A percentile compares a stretch with the other conserved stretches of the same genome.
Evolutionary conservation across 306 rosid species (phyloP).

Genomic region (Cotoneaster glaucophyllus): DNA sequence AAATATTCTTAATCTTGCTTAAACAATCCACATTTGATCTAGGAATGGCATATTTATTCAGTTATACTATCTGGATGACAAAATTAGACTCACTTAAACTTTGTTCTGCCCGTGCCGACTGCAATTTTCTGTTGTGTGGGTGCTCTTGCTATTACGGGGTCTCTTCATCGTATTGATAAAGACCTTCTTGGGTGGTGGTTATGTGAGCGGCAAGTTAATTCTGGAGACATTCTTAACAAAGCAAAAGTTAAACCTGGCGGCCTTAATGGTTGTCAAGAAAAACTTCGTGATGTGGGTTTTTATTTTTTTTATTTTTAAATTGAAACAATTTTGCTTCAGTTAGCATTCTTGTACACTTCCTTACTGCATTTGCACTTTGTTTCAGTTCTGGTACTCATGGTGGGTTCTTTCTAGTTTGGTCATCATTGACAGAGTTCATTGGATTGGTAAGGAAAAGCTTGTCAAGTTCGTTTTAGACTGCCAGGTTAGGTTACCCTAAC

Average conservation of each 20-base stretch:
- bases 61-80: background rate
- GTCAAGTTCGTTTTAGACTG: conserved; percentile 73
- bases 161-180: conserved; percentile 65
- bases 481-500: conserved; percentile 44
- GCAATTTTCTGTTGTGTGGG: conserved; percentile 91
- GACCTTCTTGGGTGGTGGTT: conserved; percentile 96
- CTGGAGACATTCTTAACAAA: background rate
- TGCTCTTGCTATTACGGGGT: conserved; percentile 77
- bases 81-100: background rate
- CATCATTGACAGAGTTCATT: conserved; percentile 93
- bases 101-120: conserved; percentile 17
- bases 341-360: background rate
- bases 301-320: background rate
- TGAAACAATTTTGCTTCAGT: background rate
- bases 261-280: conserved; percentile 83
- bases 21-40: background rate
- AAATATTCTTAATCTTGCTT: background rate
- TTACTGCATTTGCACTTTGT: conserved; percentile 12
- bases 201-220: conserved; percentile 68
- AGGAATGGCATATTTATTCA: background rate
- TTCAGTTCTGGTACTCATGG: conserved; percentile 89
- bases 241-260: conserved; percentile 46
- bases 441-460: conserved; percentile 87
- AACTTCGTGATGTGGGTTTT: conserved; percentile 71
- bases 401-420: conserved; percentile 96